These are phyloP conservation scores for Pseudogymnoascus sp. DNA, from an alignment of 2,329 filamentous ascomycete genomes.

Conservation along the genomic window DNA sequence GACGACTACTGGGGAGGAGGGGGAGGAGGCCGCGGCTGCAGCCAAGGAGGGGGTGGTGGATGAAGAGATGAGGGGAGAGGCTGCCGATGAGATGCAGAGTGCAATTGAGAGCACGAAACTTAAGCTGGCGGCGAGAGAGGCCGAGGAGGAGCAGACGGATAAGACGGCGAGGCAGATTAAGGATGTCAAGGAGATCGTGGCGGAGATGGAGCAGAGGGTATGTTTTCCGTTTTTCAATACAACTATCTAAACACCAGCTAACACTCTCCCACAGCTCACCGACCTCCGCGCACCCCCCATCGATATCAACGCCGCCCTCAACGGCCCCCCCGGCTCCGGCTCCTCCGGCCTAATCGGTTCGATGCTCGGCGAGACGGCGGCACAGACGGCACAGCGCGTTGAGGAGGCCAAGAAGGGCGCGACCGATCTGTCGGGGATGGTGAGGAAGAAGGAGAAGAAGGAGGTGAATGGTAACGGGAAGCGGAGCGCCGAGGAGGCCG, in stretches of 20 bases:
- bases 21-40: constrained; percentile 36
- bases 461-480: constrained; percentile 35
- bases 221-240: constrained; percentile 24
- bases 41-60: constrained; percentile 45
- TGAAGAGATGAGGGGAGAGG: constrained; percentile 62
- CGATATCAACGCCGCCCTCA: constrained; percentile 47
- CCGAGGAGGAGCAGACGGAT: constrained; percentile 55
- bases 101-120: constrained; percentile 66
- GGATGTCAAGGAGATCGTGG: constrained; percentile 70
- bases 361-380: constrained; percentile 53
- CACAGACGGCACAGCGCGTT: constrained; percentile 53
- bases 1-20: constrained; percentile 49
- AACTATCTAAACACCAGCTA: constrained; percentile 12
- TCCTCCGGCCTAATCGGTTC: constrained; percentile 54
- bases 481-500: constrained; percentile 44
- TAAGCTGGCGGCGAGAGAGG: constrained; percentile 63
- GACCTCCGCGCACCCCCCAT: constrained; percentile 60
- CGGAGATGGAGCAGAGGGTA: constrained; percentile 70
- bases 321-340: constrained; percentile 41
- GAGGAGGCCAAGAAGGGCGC: constrained; percentile 67
- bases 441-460: constrained; percentile 52
- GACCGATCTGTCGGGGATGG: constrained; percentile 65
- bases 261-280: constrained; percentile 41
- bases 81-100: constrained; percentile 60
- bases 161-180: constrained; percentile 52